Conservation (phyloP, 2,329 filamentous ascomycete genomes). For the Cucurbitaria berberidis region DNA sequence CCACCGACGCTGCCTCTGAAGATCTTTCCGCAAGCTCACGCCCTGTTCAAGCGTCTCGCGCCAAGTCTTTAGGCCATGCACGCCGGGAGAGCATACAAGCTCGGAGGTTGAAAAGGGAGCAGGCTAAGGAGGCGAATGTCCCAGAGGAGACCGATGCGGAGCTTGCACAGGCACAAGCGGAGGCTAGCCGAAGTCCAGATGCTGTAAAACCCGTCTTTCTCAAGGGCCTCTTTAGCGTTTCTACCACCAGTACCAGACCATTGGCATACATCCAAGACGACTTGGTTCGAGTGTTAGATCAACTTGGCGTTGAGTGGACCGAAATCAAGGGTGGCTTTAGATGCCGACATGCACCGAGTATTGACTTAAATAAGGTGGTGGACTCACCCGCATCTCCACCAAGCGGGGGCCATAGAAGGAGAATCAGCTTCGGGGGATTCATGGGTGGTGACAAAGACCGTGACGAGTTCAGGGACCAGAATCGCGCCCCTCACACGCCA, state of each 20-base stretch:
- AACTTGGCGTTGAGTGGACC: conserved; percentile 86
- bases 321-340: conserved; percentile 95
- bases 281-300: conserved; percentile 85
- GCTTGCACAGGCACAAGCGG: conserved; percentile 60
- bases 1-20: conserved; percentile 58
- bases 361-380: conserved; percentile 77
- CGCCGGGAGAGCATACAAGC: conserved; percentile 92
- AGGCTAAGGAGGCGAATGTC: conserved; percentile 75
- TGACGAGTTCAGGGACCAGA: conserved; percentile 72
- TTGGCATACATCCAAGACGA: conserved; percentile 84
- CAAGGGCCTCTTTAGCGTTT: conserved; percentile 96
- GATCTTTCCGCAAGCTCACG: conserved; percentile 46
- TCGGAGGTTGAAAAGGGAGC: conserved; percentile 75
- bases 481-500: conserved; percentile 59
- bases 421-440: conserved; percentile 83
- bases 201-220: conserved; percentile 92
- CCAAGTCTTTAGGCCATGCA: conserved; percentile 88
- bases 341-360: conserved; percentile 87
- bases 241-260: conserved; percentile 92
- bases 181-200: conserved; percentile 68
- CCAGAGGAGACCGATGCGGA: conserved; percentile 91
- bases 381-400: conserved; percentile 57
- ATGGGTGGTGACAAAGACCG: conserved; percentile 61
- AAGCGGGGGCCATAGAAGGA: conserved; percentile 66
- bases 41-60: conserved; percentile 56